These are phyloP conservation scores for Dipteronia sinensis DNA, from an alignment of 345 rosid species.

Conservation along the genomic window DNA sequence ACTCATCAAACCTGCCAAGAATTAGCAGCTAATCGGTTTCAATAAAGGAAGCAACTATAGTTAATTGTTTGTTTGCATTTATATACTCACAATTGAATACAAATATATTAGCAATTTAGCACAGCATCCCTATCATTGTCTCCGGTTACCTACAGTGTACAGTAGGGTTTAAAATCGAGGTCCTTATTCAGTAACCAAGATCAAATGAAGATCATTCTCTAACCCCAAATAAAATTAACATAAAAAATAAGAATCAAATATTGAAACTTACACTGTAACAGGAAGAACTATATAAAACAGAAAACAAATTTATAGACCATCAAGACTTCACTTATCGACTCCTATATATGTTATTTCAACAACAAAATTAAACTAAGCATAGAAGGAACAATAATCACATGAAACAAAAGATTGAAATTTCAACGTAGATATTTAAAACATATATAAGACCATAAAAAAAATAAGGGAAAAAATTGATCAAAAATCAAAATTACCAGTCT, in stretches of 20 bases:
- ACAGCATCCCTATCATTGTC: not conserved
- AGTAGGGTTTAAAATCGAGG: not conserved
- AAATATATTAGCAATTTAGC: not conserved
- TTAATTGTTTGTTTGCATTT: too few relatives aligned
- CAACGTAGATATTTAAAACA: slow-evolving; percentile 1
- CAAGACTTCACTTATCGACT: not conserved
- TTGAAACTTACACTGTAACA: not conserved
- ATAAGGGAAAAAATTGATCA: not conserved
- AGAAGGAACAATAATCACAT: not conserved
- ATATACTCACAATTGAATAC: not conserved
- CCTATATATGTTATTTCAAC: not conserved
- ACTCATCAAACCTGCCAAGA: not conserved
- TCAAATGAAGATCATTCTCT: not conserved
- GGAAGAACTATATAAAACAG: not conserved
- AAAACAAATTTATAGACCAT: not conserved
- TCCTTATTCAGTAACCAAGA: not conserved
- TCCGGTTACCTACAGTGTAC: too few relatives aligned
- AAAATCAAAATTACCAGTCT: slow-evolving; percentile 31
- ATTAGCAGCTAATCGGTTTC: not conserved
- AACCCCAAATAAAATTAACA: not conserved
- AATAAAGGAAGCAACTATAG: not conserved
- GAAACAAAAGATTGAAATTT: not conserved
- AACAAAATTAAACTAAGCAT: too few relatives aligned
- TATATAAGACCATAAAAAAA: not conserved
- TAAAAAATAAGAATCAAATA: not conserved